Percentiles rank a stretch among this genome's conserved stretches.
Evolutionary conservation across 768 basidiomycete species (phyloP).

Genomic region (Termitomyces sp.): DNA sequence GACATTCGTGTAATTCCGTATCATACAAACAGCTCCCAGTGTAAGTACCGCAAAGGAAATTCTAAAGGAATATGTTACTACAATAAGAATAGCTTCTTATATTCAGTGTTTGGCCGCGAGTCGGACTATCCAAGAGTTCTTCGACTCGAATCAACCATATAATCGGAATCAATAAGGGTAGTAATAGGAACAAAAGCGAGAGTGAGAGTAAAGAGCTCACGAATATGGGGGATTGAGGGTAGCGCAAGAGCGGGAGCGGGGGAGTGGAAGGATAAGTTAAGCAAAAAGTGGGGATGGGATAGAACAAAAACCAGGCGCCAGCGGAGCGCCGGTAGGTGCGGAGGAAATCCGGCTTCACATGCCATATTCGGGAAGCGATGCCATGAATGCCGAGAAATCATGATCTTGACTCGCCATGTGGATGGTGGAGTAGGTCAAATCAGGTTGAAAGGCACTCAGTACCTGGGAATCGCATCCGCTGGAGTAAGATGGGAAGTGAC

Average conservation of each 20-base stretch:
- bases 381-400: conserved; percentile 35
- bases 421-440: conserved; percentile 18
- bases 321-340: neutral
- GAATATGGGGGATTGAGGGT: neutral
- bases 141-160: conserved; percentile 7
- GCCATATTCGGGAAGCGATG: conserved; percentile 28
- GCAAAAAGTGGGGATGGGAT: conserved; percentile 4
- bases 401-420: conserved; percentile 25
- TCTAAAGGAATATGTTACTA: conserved; percentile 14
- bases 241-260: conserved; percentile 1
- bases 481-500: conserved; percentile 19
- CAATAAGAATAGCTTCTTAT: conserved; percentile 20
- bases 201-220: conserved; percentile 12
- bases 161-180: conserved; percentile 1
- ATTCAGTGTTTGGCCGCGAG: conserved; percentile 11
- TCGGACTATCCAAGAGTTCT: conserved; percentile 12
- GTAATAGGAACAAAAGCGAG: conserved; percentile 10
- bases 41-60: neutral
- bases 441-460: conserved; percentile 12
- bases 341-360: conserved; percentile 18
- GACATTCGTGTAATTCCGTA: conserved; percentile 11
- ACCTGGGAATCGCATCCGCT: conserved; percentile 15
- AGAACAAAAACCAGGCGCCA: no score
- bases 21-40: conserved; percentile 13
- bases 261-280: neutral